phyloP scores from a whole-genome alignment of 306 rosid species.

The Malus asiatica region DNA sequence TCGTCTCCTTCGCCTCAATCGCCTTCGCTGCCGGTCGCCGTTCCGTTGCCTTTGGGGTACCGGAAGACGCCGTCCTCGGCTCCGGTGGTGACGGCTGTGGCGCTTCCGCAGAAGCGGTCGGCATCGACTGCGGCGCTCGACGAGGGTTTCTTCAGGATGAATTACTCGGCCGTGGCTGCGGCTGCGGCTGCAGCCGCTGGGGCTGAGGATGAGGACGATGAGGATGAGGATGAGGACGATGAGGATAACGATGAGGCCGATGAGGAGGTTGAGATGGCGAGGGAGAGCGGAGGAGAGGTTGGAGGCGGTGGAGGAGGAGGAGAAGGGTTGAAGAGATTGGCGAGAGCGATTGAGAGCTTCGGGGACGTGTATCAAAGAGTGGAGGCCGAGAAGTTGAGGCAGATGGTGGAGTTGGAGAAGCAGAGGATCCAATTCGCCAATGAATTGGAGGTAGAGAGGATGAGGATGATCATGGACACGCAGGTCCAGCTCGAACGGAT shows the following conservation, averaged over 20 bases:
- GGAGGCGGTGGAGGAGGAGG: constrained; percentile 43
- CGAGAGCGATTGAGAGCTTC: constrained; percentile 73
- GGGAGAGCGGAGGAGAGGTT: constrained; percentile 22
- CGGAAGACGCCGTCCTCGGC: constrained; percentile 35
- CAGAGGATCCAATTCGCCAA: constrained; percentile 87
- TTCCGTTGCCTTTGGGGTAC: constrained; percentile 51
- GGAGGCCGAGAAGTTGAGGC: constrained; percentile 81
- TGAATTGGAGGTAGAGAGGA: constrained; percentile 83
- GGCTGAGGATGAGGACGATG: constrained; percentile 60
- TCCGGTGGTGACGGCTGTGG: constrained; percentile 28
- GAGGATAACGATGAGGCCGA: constrained; percentile 23
- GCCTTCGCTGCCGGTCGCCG: constrained; percentile 52
- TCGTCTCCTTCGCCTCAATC: constrained; percentile 24
- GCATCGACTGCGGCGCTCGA: constrained; percentile 27
- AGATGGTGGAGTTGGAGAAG: constrained; percentile 92
- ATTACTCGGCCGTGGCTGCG: constrained; percentile 83
- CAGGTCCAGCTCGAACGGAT: constrained; percentile 90
- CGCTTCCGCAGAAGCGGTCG: constrained; percentile 64
- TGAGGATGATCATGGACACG: constrained; percentile 85
- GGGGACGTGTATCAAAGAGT: constrained; percentile 79
- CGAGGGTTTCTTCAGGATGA: constrained; percentile 61
- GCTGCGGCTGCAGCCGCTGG: constrained; percentile 79
- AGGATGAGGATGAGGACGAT: constrained; percentile 35
- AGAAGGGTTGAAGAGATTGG: constrained; percentile 74
- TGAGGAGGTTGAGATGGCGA: constrained; percentile 44